These are phyloP conservation scores for Phyllostachys edulis DNA, from an alignment of 176 grass and related monocot genomes.

Conservation along the genomic window DNA sequence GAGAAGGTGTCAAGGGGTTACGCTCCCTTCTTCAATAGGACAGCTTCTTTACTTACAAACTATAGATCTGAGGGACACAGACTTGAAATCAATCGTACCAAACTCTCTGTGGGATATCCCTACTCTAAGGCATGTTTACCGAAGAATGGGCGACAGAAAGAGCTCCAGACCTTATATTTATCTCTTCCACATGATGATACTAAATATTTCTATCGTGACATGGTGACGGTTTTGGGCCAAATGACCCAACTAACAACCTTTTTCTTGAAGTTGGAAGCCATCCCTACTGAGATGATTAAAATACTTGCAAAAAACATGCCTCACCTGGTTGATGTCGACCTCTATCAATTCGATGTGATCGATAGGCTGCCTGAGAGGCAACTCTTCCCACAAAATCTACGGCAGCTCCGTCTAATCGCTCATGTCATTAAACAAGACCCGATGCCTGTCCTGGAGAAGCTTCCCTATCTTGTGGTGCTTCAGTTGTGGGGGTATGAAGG, in stretches of 20 bases:
- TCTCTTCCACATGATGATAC: rapidly evolving
- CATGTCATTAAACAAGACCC: too few species aligned
- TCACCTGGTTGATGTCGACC: neutral
- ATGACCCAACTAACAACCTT: neutral
- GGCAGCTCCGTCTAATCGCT: neutral
- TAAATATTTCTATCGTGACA: neutral
- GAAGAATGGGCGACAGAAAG: too few species aligned
- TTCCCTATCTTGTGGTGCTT: too few species aligned
- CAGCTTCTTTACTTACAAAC: too few species aligned
- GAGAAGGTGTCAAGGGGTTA: neutral
- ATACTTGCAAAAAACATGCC: neutral
- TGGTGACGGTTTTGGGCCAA: neutral
- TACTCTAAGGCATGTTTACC: neutral
- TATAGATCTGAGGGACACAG: neutral
- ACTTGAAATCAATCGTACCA: constrained; percentile 17
- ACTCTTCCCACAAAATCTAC: constrained; percentile 14
- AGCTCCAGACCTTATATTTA: neutral
- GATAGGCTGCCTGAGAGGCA: neutral
- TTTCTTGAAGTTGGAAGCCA: neutral
- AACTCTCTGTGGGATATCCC: constrained; percentile 38
- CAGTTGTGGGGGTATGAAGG: too few species aligned
- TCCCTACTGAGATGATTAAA: neutral
- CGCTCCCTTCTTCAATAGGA: neutral
- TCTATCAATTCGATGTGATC: neutral
- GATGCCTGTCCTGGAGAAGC: too few species aligned